A percentile compares a stretch with the other conserved stretches of the same genome.
Evolutionary conservation across 2,329 filamentous ascomycete genomes (phyloP).

Genomic region (Fusarium praegraminearum): DNA sequence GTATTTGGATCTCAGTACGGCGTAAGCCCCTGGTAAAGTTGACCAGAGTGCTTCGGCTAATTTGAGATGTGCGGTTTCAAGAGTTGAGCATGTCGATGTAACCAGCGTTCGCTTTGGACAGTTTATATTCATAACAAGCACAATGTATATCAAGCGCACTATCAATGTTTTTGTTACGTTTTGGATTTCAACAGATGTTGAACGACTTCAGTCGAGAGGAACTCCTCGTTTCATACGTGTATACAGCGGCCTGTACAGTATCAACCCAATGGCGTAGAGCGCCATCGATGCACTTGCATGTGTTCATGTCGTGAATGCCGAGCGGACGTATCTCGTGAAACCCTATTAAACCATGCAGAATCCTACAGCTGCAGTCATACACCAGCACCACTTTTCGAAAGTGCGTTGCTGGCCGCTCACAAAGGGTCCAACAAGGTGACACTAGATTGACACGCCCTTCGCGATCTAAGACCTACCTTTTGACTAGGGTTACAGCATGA

Average conservation of each 20-base stretch:
- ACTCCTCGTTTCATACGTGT: background rate
- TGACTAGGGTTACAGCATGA: background rate
- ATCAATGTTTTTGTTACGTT: background rate
- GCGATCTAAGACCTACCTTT: too few species aligned
- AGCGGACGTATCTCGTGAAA: conserved; percentile 21
- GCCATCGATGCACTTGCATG: conserved; percentile 7
- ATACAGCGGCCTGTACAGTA: conserved; percentile 5
- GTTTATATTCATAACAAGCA: background rate
- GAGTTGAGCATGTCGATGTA: background rate
- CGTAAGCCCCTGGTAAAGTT: background rate
- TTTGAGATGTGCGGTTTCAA: background rate
- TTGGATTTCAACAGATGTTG: background rate
- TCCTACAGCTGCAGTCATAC: background rate
- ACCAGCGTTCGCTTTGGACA: background rate
- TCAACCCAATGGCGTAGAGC: conserved; percentile 2
- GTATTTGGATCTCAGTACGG: background rate
- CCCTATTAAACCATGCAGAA: background rate
- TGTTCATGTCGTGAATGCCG: conserved; percentile 31
- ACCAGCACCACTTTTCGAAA: background rate
- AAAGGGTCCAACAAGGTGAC: background rate
- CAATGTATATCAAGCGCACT: background rate
- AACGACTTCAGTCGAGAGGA: background rate
- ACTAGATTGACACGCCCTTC: background rate
- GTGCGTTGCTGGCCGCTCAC: background rate
- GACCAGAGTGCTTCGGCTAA: background rate